phyloP scores from a whole-genome alignment of 129 eudicot genomes.

The Flaveria linearis region DNA sequence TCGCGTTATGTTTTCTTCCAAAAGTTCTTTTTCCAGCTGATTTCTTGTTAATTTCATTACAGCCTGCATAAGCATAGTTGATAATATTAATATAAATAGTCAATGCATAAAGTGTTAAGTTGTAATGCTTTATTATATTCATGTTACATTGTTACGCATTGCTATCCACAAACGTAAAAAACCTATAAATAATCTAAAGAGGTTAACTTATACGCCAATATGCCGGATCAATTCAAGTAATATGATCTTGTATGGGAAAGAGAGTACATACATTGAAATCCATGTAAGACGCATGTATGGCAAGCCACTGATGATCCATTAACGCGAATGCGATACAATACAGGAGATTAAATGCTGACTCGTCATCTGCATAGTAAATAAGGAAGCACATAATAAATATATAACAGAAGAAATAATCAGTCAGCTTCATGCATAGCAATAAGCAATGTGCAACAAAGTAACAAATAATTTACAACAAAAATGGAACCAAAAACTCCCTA shows the following conservation, averaged over 20 bases:
- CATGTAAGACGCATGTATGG: constrained; percentile 98
- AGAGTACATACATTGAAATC: constrained; percentile 78
- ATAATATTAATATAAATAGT: background rate
- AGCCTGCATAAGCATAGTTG: constrained; percentile 43
- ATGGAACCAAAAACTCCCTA: background rate
- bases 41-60: constrained; percentile 97
- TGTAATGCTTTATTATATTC: too few species aligned
- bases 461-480: too few species aligned
- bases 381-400: background rate
- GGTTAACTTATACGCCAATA: background rate
- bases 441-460: too few species aligned
- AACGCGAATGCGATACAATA: constrained; percentile 87
- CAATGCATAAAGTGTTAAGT: too few species aligned
- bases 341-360: constrained; percentile 81
- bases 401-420: background rate
- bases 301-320: constrained; percentile 94
- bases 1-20: constrained; percentile 64
- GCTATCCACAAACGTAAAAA: too few species aligned
- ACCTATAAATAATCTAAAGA: background rate
- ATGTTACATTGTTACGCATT: too few species aligned
- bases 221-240: background rate
- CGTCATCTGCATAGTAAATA: constrained; percentile 58
- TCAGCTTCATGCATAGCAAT: background rate
- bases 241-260: constrained; percentile 22
- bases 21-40: constrained; percentile 87